A percentile compares a stretch with the other conserved stretches of the same genome.
Evolutionary conservation across 108 stramenopile species (phyloP).

Genomic region (Nitzschia putrida): DNA sequence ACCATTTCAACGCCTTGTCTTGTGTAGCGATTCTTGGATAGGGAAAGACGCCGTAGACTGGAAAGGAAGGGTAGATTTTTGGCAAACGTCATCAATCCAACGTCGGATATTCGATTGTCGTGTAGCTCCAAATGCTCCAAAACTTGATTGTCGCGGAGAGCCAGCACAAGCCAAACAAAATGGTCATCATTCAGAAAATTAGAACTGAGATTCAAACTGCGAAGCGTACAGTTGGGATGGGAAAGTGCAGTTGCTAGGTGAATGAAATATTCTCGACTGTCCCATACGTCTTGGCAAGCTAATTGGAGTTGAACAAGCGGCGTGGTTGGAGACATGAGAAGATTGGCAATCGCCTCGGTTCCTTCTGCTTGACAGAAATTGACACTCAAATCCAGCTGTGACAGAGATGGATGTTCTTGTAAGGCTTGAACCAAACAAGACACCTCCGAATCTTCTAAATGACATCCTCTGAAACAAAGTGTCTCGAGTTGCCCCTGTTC

Average conservation of each 20-base stretch:
- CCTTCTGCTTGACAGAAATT: slow-evolving; percentile 21
- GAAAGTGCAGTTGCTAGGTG: slow-evolving; percentile 5
- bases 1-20: neutral
- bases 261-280: slow-evolving; percentile 16
- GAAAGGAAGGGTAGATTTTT: neutral
- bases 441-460: slow-evolving; percentile 20
- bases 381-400: slow-evolving; percentile 8
- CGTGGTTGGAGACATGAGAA: neutral
- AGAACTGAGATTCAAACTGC: slow-evolving; percentile 1
- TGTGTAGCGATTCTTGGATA: slow-evolving; percentile 16
- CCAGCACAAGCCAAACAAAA: neutral
- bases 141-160: neutral
- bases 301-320: neutral
- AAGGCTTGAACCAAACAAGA: neutral
- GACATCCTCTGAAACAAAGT: slow-evolving; percentile 8
- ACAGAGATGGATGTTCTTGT: neutral
- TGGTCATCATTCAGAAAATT: slow-evolving; percentile 25
- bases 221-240: slow-evolving; percentile 4
- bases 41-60: neutral
- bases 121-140: slow-evolving; percentile 3
- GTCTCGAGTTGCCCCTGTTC: neutral
- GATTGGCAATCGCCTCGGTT: neutral
- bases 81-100: slow-evolving; percentile 4
- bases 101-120: slow-evolving; percentile 16
- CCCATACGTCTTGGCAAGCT: slow-evolving; percentile 20